Percentiles rank a stretch among this genome's conserved stretches.
Conservation (phyloP, 192 early-diverging fungal species). For the Linnemannia exigua region DNA sequence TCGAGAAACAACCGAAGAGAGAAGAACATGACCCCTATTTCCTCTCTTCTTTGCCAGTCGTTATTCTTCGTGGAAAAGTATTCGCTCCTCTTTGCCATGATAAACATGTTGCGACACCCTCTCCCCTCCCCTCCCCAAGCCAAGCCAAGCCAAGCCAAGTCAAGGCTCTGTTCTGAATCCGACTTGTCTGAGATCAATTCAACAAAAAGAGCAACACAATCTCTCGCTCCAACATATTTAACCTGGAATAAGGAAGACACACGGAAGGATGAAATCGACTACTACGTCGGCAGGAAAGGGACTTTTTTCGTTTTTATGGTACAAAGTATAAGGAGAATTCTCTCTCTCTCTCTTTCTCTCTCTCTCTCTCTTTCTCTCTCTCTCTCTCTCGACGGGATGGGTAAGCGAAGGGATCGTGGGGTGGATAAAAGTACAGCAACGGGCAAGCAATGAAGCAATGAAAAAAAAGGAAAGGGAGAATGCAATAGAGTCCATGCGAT, state of each 20-base stretch:
- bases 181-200: background rate
- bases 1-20: too few species aligned
- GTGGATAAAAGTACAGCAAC: background rate
- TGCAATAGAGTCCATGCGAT: too few species aligned
- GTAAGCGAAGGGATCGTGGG: background rate
- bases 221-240: background rate
- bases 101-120: too few species aligned
- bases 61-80: too few species aligned
- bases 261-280: background rate
- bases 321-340: background rate
- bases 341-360: too few species aligned
- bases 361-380: too few species aligned
- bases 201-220: background rate
- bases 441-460: background rate
- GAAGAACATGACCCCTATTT: too few species aligned
- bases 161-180: conserved; percentile 5
- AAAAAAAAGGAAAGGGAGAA: background rate
- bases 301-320: conserved; percentile 4
- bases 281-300: background rate
- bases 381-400: background rate
- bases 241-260: background rate
- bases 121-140: too few species aligned
- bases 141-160: too few species aligned
- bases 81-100: too few species aligned
- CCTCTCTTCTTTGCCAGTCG: too few species aligned